A percentile compares a stretch with the other conserved stretches of the same genome.
Conservation (phyloP, 208 protist species). For the Kentomonas sorsogonicus region DNA sequence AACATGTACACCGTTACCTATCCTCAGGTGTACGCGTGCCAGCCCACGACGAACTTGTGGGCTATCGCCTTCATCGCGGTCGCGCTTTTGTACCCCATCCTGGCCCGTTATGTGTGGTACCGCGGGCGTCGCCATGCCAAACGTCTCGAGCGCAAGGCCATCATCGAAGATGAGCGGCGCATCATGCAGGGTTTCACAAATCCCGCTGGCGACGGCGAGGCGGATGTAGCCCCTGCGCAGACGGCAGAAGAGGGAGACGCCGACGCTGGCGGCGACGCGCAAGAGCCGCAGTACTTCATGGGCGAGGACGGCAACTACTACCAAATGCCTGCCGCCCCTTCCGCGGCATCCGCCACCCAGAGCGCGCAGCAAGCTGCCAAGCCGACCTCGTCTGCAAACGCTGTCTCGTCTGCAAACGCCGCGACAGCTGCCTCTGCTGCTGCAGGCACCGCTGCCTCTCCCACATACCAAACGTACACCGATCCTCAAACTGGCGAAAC, state of each 20-base stretch:
- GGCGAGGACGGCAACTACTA: slow-evolving; percentile 59
- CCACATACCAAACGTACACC: no score
- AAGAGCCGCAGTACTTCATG: slow-evolving; percentile 33
- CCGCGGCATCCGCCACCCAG: no score
- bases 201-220: slow-evolving; percentile 1
- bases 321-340: slow-evolving; percentile 14
- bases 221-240: not conserved
- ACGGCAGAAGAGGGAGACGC: not conserved
- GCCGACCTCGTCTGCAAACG: no score
- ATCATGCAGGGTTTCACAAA: slow-evolving; percentile 44
- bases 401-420: no score
- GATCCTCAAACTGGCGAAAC: no score
- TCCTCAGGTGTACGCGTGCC: slow-evolving; percentile 21
- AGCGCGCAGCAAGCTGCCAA: no score
- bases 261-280: not conserved
- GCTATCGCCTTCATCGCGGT: slow-evolving; percentile 50
- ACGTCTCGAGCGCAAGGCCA: slow-evolving; percentile 31
- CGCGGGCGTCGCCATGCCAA: slow-evolving; percentile 44
- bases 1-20: slow-evolving; percentile 17
- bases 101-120: slow-evolving; percentile 54
- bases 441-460: no score
- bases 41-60: slow-evolving; percentile 42
- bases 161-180: slow-evolving; percentile 60
- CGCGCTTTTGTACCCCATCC: slow-evolving; percentile 28
- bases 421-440: no score